Conservation (phyloP, 2,329 filamentous ascomycete species). For the Pseudopyricularia javanii region DNA sequence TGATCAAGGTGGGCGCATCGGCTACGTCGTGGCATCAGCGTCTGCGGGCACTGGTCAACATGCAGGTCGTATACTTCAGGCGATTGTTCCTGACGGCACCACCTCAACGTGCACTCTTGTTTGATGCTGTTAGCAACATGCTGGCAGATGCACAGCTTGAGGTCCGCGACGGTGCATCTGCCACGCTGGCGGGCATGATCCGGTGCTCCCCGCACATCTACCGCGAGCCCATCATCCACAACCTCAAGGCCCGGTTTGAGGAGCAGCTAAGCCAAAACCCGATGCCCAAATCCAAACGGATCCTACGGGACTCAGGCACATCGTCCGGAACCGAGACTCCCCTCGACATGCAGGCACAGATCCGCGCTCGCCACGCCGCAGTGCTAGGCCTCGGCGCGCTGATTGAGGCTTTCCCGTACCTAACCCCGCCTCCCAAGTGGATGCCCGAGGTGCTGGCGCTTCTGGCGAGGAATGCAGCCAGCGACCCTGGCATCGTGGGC, state of each 20-base stretch:
- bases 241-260: constrained; percentile 70
- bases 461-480: constrained; percentile 73
- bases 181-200: constrained; percentile 94
- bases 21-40: constrained; percentile 92
- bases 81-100: constrained; percentile 76
- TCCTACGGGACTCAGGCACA: constrained; percentile 48
- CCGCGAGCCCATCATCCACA: constrained; percentile 63
- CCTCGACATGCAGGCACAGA: constrained; percentile 59
- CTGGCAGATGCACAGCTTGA: neutral
- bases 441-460: constrained; percentile 85
- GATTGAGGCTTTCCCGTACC: constrained; percentile 92
- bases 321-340: constrained; percentile 15
- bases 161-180: constrained; percentile 69
- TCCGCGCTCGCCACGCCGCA: constrained; percentile 76
- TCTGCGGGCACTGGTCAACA: constrained; percentile 87
- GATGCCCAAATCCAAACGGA: constrained; percentile 60
- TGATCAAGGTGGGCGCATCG: constrained; percentile 78
- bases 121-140: constrained; percentile 93
- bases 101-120: constrained; percentile 65
- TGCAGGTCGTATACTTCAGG: constrained; percentile 97
- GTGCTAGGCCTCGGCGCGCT: constrained; percentile 84
- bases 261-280: constrained; percentile 69
- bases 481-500: constrained; percentile 81
- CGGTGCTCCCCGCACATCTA: constrained; percentile 78
- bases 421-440: constrained; percentile 83